phyloP scores from a whole-genome alignment of 768 basidiomycete genomes.

The Clitopilus passeckerianus region DNA sequence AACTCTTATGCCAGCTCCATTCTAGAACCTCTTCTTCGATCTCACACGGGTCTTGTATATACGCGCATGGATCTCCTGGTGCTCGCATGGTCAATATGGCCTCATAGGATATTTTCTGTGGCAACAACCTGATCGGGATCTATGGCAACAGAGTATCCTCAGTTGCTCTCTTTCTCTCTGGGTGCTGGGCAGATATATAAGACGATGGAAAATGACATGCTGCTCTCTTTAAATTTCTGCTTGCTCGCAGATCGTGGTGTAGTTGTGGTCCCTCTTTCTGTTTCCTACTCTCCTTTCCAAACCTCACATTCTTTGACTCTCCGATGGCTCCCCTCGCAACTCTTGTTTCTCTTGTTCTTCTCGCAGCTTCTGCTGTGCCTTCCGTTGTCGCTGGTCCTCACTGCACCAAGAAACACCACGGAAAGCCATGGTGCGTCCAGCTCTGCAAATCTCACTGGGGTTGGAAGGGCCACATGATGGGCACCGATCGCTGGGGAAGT shows the following conservation, averaged over 20 bases:
- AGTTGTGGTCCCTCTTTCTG: background rate
- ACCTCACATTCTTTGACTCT: slow-evolving; percentile 18
- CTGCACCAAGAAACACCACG: slow-evolving; percentile 32
- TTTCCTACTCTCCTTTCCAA: slow-evolving; percentile 12
- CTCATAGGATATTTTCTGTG: background rate
- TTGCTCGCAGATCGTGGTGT: slow-evolving; percentile 1
- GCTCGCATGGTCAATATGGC: background rate
- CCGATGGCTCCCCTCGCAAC: slow-evolving; percentile 32
- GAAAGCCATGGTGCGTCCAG: slow-evolving; percentile 29
- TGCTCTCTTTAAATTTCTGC: background rate
- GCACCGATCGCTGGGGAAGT: slow-evolving; percentile 51
- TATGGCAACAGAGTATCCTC: slow-evolving; percentile 12
- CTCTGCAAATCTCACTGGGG: slow-evolving; percentile 40
- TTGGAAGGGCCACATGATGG: slow-evolving; percentile 43
- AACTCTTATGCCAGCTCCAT: background rate
- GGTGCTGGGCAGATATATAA: background rate
- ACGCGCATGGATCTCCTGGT: background rate
- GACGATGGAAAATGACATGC: background rate
- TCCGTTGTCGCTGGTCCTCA: slow-evolving; percentile 40
- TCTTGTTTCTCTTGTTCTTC: slow-evolving; percentile 27
- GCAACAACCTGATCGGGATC: slow-evolving; percentile 12
- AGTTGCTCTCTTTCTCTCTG: background rate
- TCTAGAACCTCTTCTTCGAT: background rate
- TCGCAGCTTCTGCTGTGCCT: slow-evolving; percentile 27
- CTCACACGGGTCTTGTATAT: background rate